Evolutionary conservation across 2,329 filamentous ascomycete species (phyloP).

Genomic region (Phoma herbarum): DNA sequence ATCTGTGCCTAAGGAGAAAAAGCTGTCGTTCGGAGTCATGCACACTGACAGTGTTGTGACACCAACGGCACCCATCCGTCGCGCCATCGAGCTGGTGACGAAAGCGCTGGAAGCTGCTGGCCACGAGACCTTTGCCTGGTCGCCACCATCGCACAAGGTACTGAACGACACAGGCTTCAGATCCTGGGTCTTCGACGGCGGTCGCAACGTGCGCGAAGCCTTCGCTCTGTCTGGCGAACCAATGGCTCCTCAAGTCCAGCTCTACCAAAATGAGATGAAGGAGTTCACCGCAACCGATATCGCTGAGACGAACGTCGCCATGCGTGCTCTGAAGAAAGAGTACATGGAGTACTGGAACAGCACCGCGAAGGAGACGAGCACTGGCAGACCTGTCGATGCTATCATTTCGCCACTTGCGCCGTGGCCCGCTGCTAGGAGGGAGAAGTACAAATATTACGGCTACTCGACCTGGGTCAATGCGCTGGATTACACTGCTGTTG

Average conservation of each 20-base stretch:
- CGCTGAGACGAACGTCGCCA: conserved; percentile 43
- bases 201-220: conserved; percentile 39
- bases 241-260: conserved; percentile 36
- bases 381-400: conserved; percentile 49
- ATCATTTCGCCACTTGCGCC: conserved; percentile 50
- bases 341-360: conserved; percentile 53
- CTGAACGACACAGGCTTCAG: conserved; percentile 34
- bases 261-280: conserved; percentile 27
- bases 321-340: conserved; percentile 43
- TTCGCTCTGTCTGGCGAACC: conserved; percentile 49
- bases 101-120: conserved; percentile 36
- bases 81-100: conserved; percentile 44
- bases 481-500: conserved; percentile 46
- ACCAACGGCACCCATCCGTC: conserved; percentile 47
- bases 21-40: conserved; percentile 47
- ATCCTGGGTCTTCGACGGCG: conserved; percentile 47
- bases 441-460: conserved; percentile 46
- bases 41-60: conserved; percentile 47
- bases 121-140: conserved; percentile 44
- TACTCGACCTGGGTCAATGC: conserved; percentile 45
- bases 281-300: conserved; percentile 43
- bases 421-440: conserved; percentile 45
- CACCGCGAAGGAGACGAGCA: conserved; percentile 36
- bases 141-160: conserved; percentile 33
- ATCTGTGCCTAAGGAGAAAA: conserved; percentile 11